A percentile compares a stretch with the other conserved stretches of the same genome.
phyloP scores from a whole-genome alignment of 169 alveolate genomes.

The Plasmodium falciparum region DNA sequence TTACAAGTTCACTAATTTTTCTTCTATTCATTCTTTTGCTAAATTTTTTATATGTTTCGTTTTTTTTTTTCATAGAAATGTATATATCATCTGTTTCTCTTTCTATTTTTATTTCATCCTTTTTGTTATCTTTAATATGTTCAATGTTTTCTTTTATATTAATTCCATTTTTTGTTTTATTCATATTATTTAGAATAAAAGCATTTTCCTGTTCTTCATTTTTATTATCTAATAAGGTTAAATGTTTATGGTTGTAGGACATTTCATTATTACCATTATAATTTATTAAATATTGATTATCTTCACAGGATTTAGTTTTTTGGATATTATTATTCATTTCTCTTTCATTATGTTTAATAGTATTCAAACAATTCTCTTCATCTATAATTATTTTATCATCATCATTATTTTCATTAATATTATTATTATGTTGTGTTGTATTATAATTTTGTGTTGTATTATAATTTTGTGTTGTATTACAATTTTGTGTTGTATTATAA shows the following conservation, averaged over 20 bases:
- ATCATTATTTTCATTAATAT: neutral
- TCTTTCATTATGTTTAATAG: neutral
- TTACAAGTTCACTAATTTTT: conserved; percentile 33
- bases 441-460: too few species aligned
- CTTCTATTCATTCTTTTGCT: conserved; percentile 66
- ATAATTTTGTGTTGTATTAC: too few species aligned
- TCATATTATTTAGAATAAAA: neutral
- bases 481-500: too few species aligned
- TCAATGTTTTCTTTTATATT: neutral
- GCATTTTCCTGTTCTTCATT: neutral
- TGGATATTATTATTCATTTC: neutral
- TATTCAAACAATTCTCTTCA: neutral
- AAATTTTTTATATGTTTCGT: conserved; percentile 64
- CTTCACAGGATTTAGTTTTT: too few species aligned
- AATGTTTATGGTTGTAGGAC: neutral
- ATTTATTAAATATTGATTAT: too few species aligned
- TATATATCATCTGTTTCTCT: conserved; percentile 27
- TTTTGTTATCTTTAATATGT: neutral
- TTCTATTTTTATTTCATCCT: conserved; percentile 14
- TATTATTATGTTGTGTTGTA: neutral
- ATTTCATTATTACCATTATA: neutral
- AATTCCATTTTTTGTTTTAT: neutral
- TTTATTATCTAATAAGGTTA: neutral
- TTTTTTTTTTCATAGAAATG: conserved; percentile 46
- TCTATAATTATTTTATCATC: neutral